Base-by-base conservation (phyloP, 192 early-diverging fungal species). In the Entophlyctis helioformis region DNA sequence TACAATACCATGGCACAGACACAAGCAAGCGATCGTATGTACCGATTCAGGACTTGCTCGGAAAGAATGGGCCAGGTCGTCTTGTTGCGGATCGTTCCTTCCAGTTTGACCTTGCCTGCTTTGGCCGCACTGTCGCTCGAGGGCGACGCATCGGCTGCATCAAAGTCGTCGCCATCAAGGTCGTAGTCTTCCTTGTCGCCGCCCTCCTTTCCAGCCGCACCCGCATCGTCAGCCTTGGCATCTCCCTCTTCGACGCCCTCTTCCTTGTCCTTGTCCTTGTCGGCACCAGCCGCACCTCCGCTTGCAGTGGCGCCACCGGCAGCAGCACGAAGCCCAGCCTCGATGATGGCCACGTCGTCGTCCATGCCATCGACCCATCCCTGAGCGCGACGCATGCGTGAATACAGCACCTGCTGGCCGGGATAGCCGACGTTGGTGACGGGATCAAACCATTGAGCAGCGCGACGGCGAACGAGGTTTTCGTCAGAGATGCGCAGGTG, bases 391-490 rank as follows among this genome's bases (percentile, higher is more conserved):
- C 56, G 22, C 20, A 50, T 49, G 3, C 57, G 31, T 3, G 60
- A 60, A 37, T 63, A 65, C 7, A 59, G 39, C 2, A 72, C 62
- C 42, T 72, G 70, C 10, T 51, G 56, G 0, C 63, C 66, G 1
- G 66, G 53, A 46, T 74, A 74, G 6, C 62, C 21, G 1, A 42
- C 41, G 15, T 60, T 63, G 3, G 66, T 69, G 19, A 57, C 36
- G 13, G 63, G 59, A 44, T 74, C 71, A 7, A 58, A 22, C 60
- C 63, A 62, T 32, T 62, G 61, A n/a, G 32, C 46, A 13, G 42
- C 50, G 11, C 59, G 46, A 1, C 63, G 50, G 8, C 39, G 28
- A 4, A 54, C 27, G 25, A 74, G 40, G 49, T 66, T 54, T 18
- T 59, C 46, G 16, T 62, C 57, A 1, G 42, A 26, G 6, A 72